Evolutionary conservation across 1,284 basidiomycete genomes (phyloP).

Genomic region (Blastosporella zonata): DNA sequence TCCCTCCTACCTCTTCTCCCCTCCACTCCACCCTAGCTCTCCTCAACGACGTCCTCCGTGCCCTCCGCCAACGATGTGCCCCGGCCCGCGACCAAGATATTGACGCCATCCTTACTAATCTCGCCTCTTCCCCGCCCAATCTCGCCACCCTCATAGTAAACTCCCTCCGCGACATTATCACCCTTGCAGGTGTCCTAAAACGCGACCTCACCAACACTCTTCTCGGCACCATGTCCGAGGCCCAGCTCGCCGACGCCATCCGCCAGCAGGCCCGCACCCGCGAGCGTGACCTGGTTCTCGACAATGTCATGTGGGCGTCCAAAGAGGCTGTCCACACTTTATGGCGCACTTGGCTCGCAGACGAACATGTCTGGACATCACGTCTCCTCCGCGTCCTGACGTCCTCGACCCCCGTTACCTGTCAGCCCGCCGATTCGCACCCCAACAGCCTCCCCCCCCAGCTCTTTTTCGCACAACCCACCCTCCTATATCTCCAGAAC

Average conservation of each 20-base stretch:
- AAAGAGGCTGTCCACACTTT: slow-evolving; percentile 29
- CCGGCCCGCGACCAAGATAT: slow-evolving; percentile 59
- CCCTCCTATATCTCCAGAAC: slow-evolving; percentile 62
- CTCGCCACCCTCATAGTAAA: slow-evolving; percentile 33
- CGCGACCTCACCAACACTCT: slow-evolving; percentile 60
- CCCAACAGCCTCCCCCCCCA: slow-evolving; percentile 54
- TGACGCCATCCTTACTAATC: slow-evolving; percentile 37
- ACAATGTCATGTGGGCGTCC: slow-evolving; percentile 42
- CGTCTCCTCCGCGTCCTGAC: slow-evolving; percentile 48
- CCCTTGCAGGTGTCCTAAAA: slow-evolving; percentile 57
- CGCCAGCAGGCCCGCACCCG: slow-evolving; percentile 46
- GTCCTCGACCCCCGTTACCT: slow-evolving; percentile 42
- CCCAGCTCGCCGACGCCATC: slow-evolving; percentile 47
- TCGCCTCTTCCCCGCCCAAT: slow-evolving; percentile 34
- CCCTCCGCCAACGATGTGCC: slow-evolving; percentile 58
- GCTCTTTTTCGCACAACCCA: slow-evolving; percentile 54
- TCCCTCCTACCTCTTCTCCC: slow-evolving; percentile 64
- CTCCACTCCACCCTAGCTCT: slow-evolving; percentile 52
- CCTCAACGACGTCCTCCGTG: slow-evolving; percentile 46
- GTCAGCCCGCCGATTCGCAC: slow-evolving; percentile 31
- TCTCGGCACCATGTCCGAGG: slow-evolving; percentile 59
- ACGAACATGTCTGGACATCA: slow-evolving; percentile 37
- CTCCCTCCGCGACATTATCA: slow-evolving; percentile 43
- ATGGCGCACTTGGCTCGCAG: slow-evolving; percentile 21
- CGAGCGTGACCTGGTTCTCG: slow-evolving; percentile 51